These are phyloP conservation scores for Wallacemonas sp. DNA, from an alignment of 208 protist species.

Conservation along the genomic window DNA sequence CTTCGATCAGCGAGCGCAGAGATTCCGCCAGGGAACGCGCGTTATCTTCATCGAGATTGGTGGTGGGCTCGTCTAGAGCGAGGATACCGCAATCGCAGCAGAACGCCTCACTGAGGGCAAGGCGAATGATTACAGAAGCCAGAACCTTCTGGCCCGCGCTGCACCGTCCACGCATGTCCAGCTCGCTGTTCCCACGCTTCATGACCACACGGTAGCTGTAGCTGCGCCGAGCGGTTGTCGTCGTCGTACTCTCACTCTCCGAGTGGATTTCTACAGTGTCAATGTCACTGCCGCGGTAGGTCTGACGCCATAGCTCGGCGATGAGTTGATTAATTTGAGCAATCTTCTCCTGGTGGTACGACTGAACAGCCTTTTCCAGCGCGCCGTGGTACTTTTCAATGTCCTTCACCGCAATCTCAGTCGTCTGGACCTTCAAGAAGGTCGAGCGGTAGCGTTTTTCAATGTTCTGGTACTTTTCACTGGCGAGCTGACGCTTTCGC, in stretches of 20 bases:
- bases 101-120: constrained; percentile 99
- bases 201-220: constrained; percentile 97
- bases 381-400: constrained; percentile 91
- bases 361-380: constrained; percentile 95
- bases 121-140: constrained; percentile 98
- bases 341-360: constrained; percentile 98
- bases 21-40: constrained; percentile 79
- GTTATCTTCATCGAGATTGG: constrained; percentile 98
- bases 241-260: constrained; percentile 81
- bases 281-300: constrained; percentile 98
- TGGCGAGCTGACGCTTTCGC: constrained; percentile 55
- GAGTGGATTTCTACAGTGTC: constrained; percentile 97
- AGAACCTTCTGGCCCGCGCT: constrained; percentile 98
- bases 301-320: constrained; percentile 96
- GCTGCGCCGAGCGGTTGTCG: constrained; percentile 61
- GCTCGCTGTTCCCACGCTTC: constrained; percentile 91
- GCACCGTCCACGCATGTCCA: constrained; percentile 99
- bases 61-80: constrained; percentile 99
- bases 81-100: constrained; percentile 99
- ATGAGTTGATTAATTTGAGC: constrained; percentile 98
- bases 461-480: constrained; percentile 82
- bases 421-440: constrained; percentile 88
- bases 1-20: constrained; percentile 83
- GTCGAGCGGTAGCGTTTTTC: constrained; percentile 88
- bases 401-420: constrained; percentile 86